phyloP scores from a whole-genome alignment of 495 filamentous ascomycete species.

The Aspergillus avenaceus region DNA sequence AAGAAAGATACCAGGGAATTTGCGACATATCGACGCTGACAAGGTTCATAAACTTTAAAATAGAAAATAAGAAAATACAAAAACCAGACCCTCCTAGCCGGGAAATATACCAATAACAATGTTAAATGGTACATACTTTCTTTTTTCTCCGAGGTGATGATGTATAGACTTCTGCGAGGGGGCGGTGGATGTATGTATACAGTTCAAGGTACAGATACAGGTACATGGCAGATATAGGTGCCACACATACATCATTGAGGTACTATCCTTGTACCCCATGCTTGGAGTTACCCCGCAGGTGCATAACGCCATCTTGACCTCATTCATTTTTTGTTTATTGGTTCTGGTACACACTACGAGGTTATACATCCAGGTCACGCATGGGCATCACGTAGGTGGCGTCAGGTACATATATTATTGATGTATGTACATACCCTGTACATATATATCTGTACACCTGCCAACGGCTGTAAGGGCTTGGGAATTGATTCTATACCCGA shows the following conservation, averaged over 20 bases:
- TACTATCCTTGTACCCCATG: background rate
- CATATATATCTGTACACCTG: background rate
- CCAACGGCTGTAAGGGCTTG: background rate
- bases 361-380: too few species aligned
- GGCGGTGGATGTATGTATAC: background rate
- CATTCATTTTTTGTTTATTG: constrained; percentile 1
- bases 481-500: too few species aligned
- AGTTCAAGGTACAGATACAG: background rate
- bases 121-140: too few species aligned
- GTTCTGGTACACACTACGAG: background rate
- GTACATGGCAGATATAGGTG: background rate
- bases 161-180: constrained; percentile 5
- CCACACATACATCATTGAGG: background rate
- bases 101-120: too few species aligned
- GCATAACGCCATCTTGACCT: constrained; percentile 11
- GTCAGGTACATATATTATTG: background rate
- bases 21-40: too few species aligned
- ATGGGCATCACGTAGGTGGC: too few species aligned
- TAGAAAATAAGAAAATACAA: too few species aligned
- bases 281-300: constrained; percentile 6
- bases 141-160: constrained; percentile 10
- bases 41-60: too few species aligned
- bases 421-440: background rate
- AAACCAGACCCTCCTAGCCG: too few species aligned
- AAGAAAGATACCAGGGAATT: too few species aligned